Percentiles rank a stretch among this genome's conserved stretches.
phyloP scores from a whole-genome alignment of 1,284 basidiomycete genomes.

The Boletus sp. region DNA sequence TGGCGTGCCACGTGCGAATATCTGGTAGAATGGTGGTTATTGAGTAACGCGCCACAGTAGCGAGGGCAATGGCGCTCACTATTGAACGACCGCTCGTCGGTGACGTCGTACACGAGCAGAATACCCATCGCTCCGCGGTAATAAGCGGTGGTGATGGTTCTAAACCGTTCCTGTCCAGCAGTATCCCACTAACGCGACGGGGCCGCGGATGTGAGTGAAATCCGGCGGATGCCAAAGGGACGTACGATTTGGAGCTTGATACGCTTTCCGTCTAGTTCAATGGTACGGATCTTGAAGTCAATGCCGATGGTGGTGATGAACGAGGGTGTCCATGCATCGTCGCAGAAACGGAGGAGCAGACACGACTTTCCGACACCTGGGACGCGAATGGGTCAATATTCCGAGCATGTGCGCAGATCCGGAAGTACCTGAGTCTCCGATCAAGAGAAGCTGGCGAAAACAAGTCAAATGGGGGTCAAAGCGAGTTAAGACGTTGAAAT shows the following conservation, averaged over 20 bases:
- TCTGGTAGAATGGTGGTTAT: slow-evolving; percentile 53
- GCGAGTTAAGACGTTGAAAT: neutral
- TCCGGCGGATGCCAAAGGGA: slow-evolving; percentile 21
- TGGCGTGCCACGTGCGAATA: slow-evolving; percentile 98
- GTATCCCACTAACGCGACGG: slow-evolving; percentile 84
- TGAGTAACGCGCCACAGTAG: slow-evolving; percentile 13
- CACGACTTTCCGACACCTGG: slow-evolving; percentile 98
- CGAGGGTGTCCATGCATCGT: slow-evolving; percentile 99
- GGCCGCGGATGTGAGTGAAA: slow-evolving; percentile 7
- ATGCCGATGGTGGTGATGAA: slow-evolving; percentile 99
- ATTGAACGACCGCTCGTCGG: slow-evolving; percentile 97
- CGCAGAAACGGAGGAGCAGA: slow-evolving; percentile 97
- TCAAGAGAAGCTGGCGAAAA: slow-evolving; percentile 78
- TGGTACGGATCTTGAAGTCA: slow-evolving; percentile 96
- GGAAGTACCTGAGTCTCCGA: slow-evolving; percentile 88
- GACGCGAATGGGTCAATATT: slow-evolving; percentile 1
- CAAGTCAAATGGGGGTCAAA: slow-evolving; percentile 4
- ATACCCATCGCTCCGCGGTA: slow-evolving; percentile 99
- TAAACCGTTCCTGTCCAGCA: slow-evolving; percentile 98
- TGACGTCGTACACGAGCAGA: slow-evolving; percentile 97
- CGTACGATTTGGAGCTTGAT: slow-evolving; percentile 96
- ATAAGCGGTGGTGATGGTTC: slow-evolving; percentile 99
- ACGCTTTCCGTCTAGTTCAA: slow-evolving; percentile 94
- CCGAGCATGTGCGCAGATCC: neutral
- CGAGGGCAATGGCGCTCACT: slow-evolving; percentile 59